Evolutionary conservation across 1,139 yeast species (phyloP), one percentile per base, ranked within the genome.

Genomic region (Suhomyces anneliseae): DNA sequence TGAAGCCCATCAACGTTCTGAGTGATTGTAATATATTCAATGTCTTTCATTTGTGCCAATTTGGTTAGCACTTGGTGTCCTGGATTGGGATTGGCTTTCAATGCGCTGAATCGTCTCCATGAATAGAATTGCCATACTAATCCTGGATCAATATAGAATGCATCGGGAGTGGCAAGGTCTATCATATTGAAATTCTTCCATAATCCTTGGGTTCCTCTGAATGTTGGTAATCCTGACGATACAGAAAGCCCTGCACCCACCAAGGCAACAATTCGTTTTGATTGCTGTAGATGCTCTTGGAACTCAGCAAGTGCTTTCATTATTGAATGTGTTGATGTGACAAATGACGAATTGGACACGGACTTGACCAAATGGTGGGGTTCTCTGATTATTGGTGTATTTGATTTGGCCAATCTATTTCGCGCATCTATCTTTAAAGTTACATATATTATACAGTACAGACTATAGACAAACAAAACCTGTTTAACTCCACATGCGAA

Each of bases 91-190:
- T 63, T 65, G 1, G 93, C 90, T 41, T 67, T 65, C 45, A 88
- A 67, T 0, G 96, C 92, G 39, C 72, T 72, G 46, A 71, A 75
- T 43, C 97, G 64, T 50, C 95, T 69, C 66, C 83, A 81, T 7
- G 90, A 76, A 62, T 90, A 89, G 58, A 87, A 90, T 59, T 87
- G 93, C 97, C 97, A 90, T 4, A 90, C 96, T 26, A 89, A 71
- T 0, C 89, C 88, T 0, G 97, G 96, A 60, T 89, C 92, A 15
- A 76, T 73, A 50, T 83, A 81, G 61, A 90, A 90, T 5, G 96
- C 96, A 61, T 90, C 96, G 0, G 95, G 95, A 0, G 97, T 90
- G 7, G 96, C 96, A 44, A 90, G 70, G 57, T 90, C 96, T 40
- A 88, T 84, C 60, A 90, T 83, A 45, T 86, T 87, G 65, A 82